Base-by-base conservation (phyloP, 768 basidiomycete genomes). In the Hypsizygus marmoreus region DNA sequence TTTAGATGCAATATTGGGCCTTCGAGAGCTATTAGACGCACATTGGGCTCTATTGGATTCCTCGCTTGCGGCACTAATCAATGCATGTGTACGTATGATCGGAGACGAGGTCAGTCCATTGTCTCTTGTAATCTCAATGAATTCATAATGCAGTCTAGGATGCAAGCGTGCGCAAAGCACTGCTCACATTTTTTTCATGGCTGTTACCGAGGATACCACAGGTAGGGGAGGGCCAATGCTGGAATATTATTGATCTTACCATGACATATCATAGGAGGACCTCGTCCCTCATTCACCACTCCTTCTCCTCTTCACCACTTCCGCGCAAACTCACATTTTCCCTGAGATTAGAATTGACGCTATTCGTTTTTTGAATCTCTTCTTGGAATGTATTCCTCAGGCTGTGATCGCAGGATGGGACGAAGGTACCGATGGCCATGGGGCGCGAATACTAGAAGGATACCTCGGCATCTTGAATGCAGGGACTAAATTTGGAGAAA, bases 271-370 rank as follows among this genome's bases (percentile, higher is more conserved):
- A 30, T 54, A 95, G 92, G 75, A 84, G 30, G 74, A 81, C 40
- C 65, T 97, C 1, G 48, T 70, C 1, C 93, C 95, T 4, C 91
- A 97, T 59, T 73, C 86, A 0, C 72, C 89, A 1, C 58, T 84
- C 0, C 71, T 97, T 4, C 72, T 97, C 17, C 79, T 98, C 12
- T 95, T 94, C 62, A 82, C 84, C 0, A 85, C 90, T 5, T 95
- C 94, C 8, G 91, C 92, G 0, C 87, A 95, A 63, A 94, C 91
- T 0, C 89, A 95, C 57, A 95, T 98, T 36, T 97, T 94, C 63
- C 94, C 94, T 16, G 92, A 95, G 64, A 92, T 97, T 49, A 80
- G 93, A 12, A 77, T 97, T 29, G 95, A 97, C 59, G 91, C 92
- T 3, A 75, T 95, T 43, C 82, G 85, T 10, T 81, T 92, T 54